phyloP scores from a whole-genome alignment of 768 basidiomycete species.

The Dictyophora rubrovolvata region DNA sequence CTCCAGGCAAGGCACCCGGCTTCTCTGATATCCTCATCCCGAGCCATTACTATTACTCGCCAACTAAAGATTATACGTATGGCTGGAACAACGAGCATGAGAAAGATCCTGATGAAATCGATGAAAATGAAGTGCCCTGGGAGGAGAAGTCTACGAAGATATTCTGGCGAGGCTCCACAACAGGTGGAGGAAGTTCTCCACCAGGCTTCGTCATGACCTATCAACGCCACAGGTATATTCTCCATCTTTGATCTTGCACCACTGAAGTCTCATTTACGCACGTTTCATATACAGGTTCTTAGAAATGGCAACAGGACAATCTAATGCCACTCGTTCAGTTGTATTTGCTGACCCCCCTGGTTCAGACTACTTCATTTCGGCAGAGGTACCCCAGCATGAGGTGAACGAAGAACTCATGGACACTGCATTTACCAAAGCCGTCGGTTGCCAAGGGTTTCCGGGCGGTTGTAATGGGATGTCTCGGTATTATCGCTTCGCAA shows the following conservation, averaged over 20 bases:
- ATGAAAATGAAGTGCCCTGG: conserved; percentile 85
- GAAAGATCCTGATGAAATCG: conserved; percentile 56
- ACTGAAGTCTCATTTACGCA: not conserved
- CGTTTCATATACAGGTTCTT: conserved; percentile 40
- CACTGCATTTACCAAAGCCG: conserved; percentile 74
- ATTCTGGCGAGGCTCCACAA: conserved; percentile 95
- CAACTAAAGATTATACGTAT: conserved; percentile 75
- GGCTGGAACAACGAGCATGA: conserved; percentile 77
- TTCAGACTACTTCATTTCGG: conserved; percentile 49
- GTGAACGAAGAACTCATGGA: conserved; percentile 84
- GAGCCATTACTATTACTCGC: conserved; percentile 91
- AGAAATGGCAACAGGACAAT: conserved; percentile 54
- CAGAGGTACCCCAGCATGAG: conserved; percentile 44
- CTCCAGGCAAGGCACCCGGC: conserved; percentile 77
- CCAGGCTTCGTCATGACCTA: conserved; percentile 75
- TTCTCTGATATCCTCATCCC: conserved; percentile 90
- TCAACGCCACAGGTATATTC: conserved; percentile 68
- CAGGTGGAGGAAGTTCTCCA: conserved; percentile 85
- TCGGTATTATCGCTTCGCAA: conserved; percentile 55
- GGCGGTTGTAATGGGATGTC: conserved; percentile 58
- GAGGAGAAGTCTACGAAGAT: conserved; percentile 77
- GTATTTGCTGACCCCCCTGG: conserved; percentile 60
- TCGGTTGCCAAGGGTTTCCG: conserved; percentile 63
- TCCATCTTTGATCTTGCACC: conserved; percentile 12
- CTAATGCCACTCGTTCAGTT: conserved; percentile 45